Base-by-base conservation (phyloP, 352 stramenopile genomes). In the Lagenidium giganteum region DNA sequence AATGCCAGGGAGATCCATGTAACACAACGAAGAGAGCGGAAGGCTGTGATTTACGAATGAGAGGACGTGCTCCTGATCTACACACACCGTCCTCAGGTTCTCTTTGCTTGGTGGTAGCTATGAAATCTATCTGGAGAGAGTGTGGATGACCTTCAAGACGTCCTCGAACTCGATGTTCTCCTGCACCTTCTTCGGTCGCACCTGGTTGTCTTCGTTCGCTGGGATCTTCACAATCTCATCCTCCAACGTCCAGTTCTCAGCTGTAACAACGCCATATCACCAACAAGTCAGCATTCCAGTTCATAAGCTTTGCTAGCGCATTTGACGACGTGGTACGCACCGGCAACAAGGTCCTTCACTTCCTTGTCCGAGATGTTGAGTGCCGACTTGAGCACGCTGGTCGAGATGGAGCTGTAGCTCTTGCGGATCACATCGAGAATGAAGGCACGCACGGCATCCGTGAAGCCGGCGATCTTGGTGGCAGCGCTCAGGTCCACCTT, bases 151-250 rank as follows among this genome's bases (percentile, higher is more conserved):
- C 70, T 94, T 87, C 43, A 92, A 57, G 36, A 94, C 61, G 58
- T 94, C 82, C 32, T 89, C 72, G 52, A 88, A 83, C 59, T 83
- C 67, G 46, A 94, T 85, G 60, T 81, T 86, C 60, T 94, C 82
- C 62, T 90, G 79, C 33, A 94, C 61, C 62, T 91, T 91, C 60
- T 85, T 89, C 31, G 77, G 79, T 62, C 82, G 82, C 67, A 92
- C 82, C 59, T 90, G 74, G 71, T 94, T 94, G 53, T 86, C 67
- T 33, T 81, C 70, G 60, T 90, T 94, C 32, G 63, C 47, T 41
- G 55, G 69, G 45, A 94, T 64, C 29, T 77, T 64, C 23, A 83
- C 62, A 14, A 83, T 7, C 26, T 72, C 64, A 40, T 53, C 69
- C 32, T 72, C 61, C 38, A 84, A 18, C 23, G 72, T 76, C 82